Evolutionary conservation across 2,329 filamentous ascomycete genomes (phyloP), one percentile per base, ranked within the genome.

Genomic region (Periconia sp.): DNA sequence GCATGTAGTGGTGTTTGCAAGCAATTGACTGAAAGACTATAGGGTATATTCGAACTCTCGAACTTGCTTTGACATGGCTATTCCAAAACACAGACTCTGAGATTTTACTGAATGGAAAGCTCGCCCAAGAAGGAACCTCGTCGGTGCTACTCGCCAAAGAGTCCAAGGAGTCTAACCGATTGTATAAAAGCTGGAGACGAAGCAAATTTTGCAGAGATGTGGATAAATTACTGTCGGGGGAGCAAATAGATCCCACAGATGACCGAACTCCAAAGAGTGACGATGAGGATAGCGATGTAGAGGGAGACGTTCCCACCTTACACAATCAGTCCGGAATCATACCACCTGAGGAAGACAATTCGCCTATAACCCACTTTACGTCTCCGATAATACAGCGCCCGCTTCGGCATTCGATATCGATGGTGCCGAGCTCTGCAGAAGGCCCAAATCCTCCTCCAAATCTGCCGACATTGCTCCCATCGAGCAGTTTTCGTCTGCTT

Each of bases 31-130:
- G 19, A 36, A 8, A 17, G n/a, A 2, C 6, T 21, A 18, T 19
- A 46, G 88, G 88, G 12, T 90, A 91, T 60, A 85, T 92, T 40
- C 80, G 87, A 23, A 86, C 86, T 0, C 74, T 92, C 13, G 88
- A 92, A 66, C 68, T 87, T 30, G 79, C 85, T 8, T 75, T 88
- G 40, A 85, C 84, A 10, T 84, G 84, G 75, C 71, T 87, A 1
- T 85, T 89, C 47, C 78, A 82, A 40, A 78, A 83, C 24, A 76
- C 81, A 11, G 81, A 78, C 8, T 78, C 76, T 34, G 85, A 88
- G 64, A 73, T 76, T 37, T 75, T 78, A 11, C 74, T 88, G 17
- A 77, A 80, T 34, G 69, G 69, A 6, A 69, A 85, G 36, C 70
- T 88, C 41, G 75, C 74, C 24, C 69, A 73, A 24, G 70, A 73